phyloP scores from a whole-genome alignment of 1,284 basidiomycete species.

The Trametes polyzona region DNA sequence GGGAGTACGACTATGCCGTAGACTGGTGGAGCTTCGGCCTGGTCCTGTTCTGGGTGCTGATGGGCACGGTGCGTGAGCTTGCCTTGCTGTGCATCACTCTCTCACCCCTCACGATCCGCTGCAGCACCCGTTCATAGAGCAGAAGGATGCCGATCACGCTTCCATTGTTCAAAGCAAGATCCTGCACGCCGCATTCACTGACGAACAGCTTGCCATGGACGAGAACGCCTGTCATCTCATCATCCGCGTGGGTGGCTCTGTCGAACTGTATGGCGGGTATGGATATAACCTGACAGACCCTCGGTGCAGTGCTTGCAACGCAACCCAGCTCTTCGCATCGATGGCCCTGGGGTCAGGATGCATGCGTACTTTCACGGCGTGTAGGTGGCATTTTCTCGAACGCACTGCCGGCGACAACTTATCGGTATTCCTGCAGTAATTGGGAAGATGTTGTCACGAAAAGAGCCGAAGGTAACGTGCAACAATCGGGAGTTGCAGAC shows the following conservation, averaged over 20 bases:
- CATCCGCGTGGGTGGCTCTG: background rate
- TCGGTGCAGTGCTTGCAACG: constrained; percentile 56
- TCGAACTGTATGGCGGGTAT: constrained; percentile 42
- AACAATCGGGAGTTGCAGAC: background rate
- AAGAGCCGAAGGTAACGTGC: constrained; percentile 23
- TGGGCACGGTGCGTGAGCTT: constrained; percentile 51
- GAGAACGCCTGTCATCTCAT: constrained; percentile 44
- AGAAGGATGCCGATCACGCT: constrained; percentile 22
- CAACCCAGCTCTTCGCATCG: constrained; percentile 51
- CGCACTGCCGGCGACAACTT: background rate
- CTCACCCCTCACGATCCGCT: background rate
- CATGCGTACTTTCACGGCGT: constrained; percentile 51
- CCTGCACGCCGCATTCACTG: constrained; percentile 26
- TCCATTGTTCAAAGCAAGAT: constrained; percentile 30
- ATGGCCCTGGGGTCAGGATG: constrained; percentile 42
- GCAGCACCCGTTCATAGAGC: constrained; percentile 43
- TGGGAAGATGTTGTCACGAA: constrained; percentile 38
- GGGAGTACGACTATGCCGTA: constrained; percentile 74
- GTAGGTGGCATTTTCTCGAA: constrained; percentile 38
- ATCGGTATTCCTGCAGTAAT: constrained; percentile 36
- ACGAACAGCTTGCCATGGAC: constrained; percentile 32
- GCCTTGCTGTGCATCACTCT: background rate
- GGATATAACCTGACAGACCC: background rate
- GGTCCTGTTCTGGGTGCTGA: constrained; percentile 72
- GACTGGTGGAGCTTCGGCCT: constrained; percentile 86